A percentile compares a stretch with the other conserved stretches of the same genome.
Conservation (phyloP, 176 grass and related monocot species). For the Musa troglodytarum region DNA sequence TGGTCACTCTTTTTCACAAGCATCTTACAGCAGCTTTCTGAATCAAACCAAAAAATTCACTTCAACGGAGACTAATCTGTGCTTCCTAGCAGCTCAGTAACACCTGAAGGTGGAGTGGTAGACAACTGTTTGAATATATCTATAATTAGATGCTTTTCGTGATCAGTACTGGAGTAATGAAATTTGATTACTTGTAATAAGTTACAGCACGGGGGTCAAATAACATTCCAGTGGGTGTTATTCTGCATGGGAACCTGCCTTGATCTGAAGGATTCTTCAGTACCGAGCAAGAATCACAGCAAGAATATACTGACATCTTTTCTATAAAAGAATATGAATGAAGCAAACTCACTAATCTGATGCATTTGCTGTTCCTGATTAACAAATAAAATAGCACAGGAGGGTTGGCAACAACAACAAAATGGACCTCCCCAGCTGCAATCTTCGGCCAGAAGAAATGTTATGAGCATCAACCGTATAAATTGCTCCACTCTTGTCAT, state of each 20-base stretch:
- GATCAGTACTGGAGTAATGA: too few species aligned
- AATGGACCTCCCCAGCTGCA: constrained; percentile 30
- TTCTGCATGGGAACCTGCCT: too few species aligned
- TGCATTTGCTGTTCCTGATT: background rate
- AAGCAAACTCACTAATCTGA: background rate
- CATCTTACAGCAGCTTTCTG: too few species aligned
- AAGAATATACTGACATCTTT: background rate
- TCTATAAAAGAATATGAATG: constrained; percentile 17
- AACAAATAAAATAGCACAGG: background rate
- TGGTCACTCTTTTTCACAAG: too few species aligned
- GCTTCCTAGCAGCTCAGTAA: too few species aligned
- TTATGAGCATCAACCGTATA: constrained; percentile 47
- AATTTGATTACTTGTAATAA: background rate
- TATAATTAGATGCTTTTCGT: too few species aligned
- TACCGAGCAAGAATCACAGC: background rate
- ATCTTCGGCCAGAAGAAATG: constrained; percentile 51
- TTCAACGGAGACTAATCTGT: too few species aligned
- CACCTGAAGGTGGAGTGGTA: too few species aligned
- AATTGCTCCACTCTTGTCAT: constrained; percentile 43
- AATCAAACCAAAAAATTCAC: too few species aligned
- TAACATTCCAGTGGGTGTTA: too few species aligned
- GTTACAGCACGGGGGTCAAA: background rate
- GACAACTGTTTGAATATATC: too few species aligned
- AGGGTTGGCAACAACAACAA: constrained; percentile 33
- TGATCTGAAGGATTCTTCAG: background rate